Percentiles rank a stretch among this genome's conserved stretches.
phyloP scores from a whole-genome alignment of 257 asterid species.

The Solanum chmielewskii region DNA sequence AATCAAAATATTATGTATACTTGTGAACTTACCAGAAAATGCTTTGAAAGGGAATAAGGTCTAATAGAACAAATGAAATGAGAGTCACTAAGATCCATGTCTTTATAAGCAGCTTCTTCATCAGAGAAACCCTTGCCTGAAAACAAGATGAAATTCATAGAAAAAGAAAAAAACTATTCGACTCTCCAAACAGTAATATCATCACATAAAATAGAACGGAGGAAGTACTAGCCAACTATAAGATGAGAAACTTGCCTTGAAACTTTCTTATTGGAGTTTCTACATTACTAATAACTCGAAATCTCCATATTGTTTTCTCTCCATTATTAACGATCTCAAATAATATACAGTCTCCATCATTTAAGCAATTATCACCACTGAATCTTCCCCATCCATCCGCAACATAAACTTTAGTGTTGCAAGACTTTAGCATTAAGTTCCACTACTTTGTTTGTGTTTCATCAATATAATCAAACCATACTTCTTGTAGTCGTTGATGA shows the following conservation, averaged over 20 bases:
- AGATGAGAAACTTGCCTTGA: neutral
- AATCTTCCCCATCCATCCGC: neutral
- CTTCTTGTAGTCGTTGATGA: neutral
- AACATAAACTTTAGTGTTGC: neutral
- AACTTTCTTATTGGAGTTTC: neutral
- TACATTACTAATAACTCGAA: neutral
- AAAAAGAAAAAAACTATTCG: too few species aligned
- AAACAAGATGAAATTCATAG: too few species aligned
- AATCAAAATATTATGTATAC: too few species aligned
- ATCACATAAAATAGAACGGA: neutral
- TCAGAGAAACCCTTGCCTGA: too few species aligned
- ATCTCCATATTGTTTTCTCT: neutral
- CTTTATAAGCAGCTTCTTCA: neutral
- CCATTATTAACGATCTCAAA: neutral
- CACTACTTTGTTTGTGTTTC: neutral
- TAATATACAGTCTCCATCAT: neutral
- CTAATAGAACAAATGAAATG: neutral
- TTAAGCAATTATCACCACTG: neutral
- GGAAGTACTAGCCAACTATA: neutral
- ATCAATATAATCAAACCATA: neutral
- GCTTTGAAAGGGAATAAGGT: neutral
- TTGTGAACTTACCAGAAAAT: neutral
- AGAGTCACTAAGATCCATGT: neutral
- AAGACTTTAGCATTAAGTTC: neutral
- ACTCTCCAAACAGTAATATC: neutral